These are phyloP conservation scores for Backusella psychrophila DNA, from an alignment of 192 early-diverging fungal genomes.

Conservation along the genomic window DNA sequence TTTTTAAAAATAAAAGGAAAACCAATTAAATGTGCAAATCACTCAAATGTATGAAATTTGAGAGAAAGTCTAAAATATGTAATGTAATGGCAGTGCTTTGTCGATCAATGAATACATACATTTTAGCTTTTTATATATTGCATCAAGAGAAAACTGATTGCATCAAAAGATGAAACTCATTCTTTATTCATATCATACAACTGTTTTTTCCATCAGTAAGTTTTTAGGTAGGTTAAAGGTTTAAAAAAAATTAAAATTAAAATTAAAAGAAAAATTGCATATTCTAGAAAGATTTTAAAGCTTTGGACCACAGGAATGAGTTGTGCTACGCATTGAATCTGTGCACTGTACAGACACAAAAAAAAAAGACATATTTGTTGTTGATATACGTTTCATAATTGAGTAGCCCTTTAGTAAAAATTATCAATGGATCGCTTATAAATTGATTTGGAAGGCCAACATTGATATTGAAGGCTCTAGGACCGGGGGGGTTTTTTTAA, in stretches of 20 bases:
- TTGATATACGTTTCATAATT: no score
- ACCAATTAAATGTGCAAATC: neutral
- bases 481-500: no score
- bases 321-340: no score
- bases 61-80: neutral
- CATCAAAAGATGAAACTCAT: neutral
- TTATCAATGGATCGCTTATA: no score
- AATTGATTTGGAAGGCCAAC: no score
- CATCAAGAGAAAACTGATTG: neutral
- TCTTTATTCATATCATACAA: neutral
- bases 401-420: no score
- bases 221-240: neutral
- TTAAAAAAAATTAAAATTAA: neutral
- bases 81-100: neutral
- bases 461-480: no score
- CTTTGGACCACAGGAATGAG: no score
- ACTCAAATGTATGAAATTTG: neutral
- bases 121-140: neutral
- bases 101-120: neutral
- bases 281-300: neutral
- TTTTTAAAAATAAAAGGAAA: no score
- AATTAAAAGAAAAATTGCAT: neutral
- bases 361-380: no score
- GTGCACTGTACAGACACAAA: no score
- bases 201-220: neutral